Conservation (phyloP, 2,329 filamentous ascomycete genomes). For the Leptographium procerum region DNA sequence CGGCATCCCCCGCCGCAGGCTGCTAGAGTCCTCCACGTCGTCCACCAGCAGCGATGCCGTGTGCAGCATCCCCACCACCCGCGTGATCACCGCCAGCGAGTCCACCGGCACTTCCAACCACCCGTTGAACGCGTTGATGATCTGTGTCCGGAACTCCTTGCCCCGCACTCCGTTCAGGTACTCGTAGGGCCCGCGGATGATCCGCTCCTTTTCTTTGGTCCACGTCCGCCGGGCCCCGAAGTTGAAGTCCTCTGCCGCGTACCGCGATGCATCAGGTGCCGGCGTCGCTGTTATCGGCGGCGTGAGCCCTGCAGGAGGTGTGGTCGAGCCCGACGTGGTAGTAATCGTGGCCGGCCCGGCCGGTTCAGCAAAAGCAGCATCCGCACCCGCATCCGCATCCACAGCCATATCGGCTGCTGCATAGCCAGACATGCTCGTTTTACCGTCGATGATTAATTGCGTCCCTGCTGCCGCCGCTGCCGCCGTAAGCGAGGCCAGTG, state of each 20-base stretch:
- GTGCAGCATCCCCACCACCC: slow-evolving; percentile 75
- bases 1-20: slow-evolving; percentile 65
- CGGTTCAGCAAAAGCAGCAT: neutral
- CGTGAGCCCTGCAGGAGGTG: neutral
- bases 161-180: slow-evolving; percentile 71
- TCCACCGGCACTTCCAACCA: slow-evolving; percentile 65
- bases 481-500: slow-evolving; percentile 9
- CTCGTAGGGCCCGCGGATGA: slow-evolving; percentile 67
- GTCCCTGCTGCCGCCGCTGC: neutral
- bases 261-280: slow-evolving; percentile 39
- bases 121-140: slow-evolving; percentile 71
- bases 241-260: slow-evolving; percentile 43
- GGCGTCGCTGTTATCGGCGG: slow-evolving; percentile 16
- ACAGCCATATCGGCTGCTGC: neutral
- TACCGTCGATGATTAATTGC: slow-evolving; percentile 11
- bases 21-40: slow-evolving; percentile 71
- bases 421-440: too few relatives aligned
- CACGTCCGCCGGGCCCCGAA: slow-evolving; percentile 44
- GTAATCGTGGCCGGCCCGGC: neutral
- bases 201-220: slow-evolving; percentile 64
- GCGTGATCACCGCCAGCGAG: slow-evolving; percentile 63
- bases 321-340: neutral
- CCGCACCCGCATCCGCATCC: neutral
- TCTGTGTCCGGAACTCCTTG: slow-evolving; percentile 71
- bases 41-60: slow-evolving; percentile 75